Conservation (phyloP, 108 stramenopile species). For the Cyclotella atomus region DNA sequence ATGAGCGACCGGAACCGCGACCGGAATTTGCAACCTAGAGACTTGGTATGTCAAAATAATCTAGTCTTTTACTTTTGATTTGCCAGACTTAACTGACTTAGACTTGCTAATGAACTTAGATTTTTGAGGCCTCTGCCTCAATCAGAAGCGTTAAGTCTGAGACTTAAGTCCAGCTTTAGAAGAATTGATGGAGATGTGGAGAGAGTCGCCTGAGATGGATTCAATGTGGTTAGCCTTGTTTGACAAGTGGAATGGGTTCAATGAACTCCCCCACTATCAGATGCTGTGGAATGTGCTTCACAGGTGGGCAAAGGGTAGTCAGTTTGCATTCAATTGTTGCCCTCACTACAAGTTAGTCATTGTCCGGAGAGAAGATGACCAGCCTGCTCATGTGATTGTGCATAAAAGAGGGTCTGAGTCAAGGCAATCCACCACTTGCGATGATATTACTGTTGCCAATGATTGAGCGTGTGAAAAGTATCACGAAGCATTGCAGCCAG, state of each 20-base stretch:
- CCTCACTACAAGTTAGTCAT: constrained; percentile 16
- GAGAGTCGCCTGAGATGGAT: background rate
- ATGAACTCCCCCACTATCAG: constrained; percentile 19
- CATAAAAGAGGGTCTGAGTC: constrained; percentile 24
- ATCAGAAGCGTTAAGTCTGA: too few relatives aligned
- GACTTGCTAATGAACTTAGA: too few relatives aligned
- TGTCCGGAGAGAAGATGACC: background rate
- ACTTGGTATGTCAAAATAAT: too few relatives aligned
- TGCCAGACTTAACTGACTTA: too few relatives aligned
- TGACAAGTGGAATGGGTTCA: constrained; percentile 48
- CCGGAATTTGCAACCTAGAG: too few relatives aligned
- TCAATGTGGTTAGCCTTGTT: constrained; percentile 6
- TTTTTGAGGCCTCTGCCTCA: too few relatives aligned
- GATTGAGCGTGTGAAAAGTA: background rate
- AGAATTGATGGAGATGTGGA: background rate
- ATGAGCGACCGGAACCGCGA: too few relatives aligned
- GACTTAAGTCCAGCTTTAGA: too few relatives aligned
- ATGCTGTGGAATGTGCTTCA: constrained; percentile 52
- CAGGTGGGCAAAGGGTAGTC: constrained; percentile 31
- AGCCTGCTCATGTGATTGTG: background rate
- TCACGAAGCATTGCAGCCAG: background rate
- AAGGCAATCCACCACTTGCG: constrained; percentile 43
- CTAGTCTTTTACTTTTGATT: too few relatives aligned
- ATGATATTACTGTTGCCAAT: constrained; percentile 45
- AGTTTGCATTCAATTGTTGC: constrained; percentile 44